Base-by-base conservation (phyloP, 257 asterid species). In the Schizonepeta tenuifolia region DNA sequence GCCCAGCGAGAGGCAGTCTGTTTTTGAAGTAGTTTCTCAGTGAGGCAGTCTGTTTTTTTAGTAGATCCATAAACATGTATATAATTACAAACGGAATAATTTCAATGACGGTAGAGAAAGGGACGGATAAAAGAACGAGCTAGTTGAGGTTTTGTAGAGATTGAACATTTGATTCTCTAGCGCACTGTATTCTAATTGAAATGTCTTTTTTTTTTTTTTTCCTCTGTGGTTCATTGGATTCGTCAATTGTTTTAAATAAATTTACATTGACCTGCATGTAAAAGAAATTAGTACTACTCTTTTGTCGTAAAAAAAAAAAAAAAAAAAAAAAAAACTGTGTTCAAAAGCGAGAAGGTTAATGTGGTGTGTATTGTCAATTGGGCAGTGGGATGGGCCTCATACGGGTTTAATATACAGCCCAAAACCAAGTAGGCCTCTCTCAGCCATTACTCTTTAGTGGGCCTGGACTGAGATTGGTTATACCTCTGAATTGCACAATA, bases 41-140 rank as follows among this genome's bases (percentile, higher is more conserved):
- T 6, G 40, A 26, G 64, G 13, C 28, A 21, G 7, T 22, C 18
- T 38, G n/a, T 38, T 38, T 38, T 38, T 9, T 38, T 2, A 12
- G 36, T 56, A 56, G 62, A 24, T 5, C 28, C 6, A 1, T 57
- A 2, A 51, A 13, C 65, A 33, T 82, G 79, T 78, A 79, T 28
- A 82, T 69, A 81, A 55, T 18, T 26, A 22, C 9, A 2, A 3
- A 33, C 3, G 18, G n/a, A n/a, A n/a, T n/a, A 1, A 31, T 8
- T 15, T 15, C 5, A n/a, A 13, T 28, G 10, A 57, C 7, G 64
- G 38, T 5, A 2, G 65, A 15, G 12, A 7, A 21, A 54, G 18
- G 1, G 17, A 4, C 3, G 9, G 17, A 21, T 54, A 22, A 3
- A 18, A 26, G 9, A 22, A 21, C 0, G 36, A 55, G 26, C 9